Evolutionary conservation across 169 alveolate species (phyloP).

Genomic region (Neospora caninum): DNA sequence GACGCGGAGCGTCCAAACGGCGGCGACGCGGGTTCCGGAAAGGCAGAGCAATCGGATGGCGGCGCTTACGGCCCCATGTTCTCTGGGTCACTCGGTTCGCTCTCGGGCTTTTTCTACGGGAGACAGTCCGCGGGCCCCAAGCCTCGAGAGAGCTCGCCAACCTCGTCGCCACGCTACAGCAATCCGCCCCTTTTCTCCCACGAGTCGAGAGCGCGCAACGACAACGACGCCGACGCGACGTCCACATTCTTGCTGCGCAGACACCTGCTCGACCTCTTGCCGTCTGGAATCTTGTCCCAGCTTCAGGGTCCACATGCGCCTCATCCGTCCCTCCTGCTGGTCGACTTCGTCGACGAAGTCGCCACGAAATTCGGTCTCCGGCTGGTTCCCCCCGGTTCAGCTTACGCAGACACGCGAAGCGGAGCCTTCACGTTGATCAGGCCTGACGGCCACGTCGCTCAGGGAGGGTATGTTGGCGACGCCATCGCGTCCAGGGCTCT

Average conservation of each 20-base stretch:
- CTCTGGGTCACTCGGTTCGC: not conserved
- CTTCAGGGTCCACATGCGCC: not conserved
- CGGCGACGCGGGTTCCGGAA: not conserved
- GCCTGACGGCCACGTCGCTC: slow-evolving; percentile 63
- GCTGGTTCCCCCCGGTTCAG: slow-evolving; percentile 29
- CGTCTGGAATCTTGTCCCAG: not conserved
- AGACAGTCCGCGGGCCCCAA: not conserved
- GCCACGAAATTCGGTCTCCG: slow-evolving; percentile 39
- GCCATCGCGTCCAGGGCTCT: slow-evolving; percentile 52
- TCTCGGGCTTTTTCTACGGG: not conserved
- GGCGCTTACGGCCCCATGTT: not conserved
- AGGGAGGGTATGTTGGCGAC: slow-evolving; percentile 54
- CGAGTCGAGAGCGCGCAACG: not conserved
- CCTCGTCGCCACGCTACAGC: not conserved
- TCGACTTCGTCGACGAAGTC: slow-evolving; percentile 50
- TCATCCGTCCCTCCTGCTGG: slow-evolving; percentile 23
- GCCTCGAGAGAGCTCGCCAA: not conserved
- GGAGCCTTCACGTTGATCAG: slow-evolving; percentile 57
- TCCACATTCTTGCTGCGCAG: not conserved
- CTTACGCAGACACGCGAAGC: slow-evolving; percentile 54
- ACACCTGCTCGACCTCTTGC: not conserved
- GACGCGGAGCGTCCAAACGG: not conserved
- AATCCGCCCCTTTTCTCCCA: not conserved
- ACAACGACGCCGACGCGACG: not conserved
- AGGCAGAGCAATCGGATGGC: not conserved